Conservation (phyloP, 371 early-diverging fungal genomes). For the Circinella umbellata region DNA sequence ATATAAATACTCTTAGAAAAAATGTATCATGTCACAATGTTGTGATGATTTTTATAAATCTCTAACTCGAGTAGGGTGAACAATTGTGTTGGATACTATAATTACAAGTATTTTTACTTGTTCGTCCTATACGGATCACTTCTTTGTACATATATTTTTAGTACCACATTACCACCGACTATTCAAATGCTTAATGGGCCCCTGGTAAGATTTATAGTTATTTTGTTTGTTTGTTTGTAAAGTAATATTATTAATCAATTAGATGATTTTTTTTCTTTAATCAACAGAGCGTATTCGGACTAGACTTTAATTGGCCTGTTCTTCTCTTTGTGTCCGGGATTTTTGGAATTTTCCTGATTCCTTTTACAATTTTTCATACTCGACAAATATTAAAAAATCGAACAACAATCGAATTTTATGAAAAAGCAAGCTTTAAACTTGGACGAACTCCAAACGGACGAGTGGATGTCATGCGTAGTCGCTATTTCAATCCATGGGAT, state of each 20-base stretch:
- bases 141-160: slow-evolving; percentile 56
- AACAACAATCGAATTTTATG: slow-evolving; percentile 73
- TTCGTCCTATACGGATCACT: slow-evolving; percentile 62
- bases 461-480: slow-evolving; percentile 44
- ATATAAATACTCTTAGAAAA: not conserved
- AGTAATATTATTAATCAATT: no score
- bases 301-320: slow-evolving; percentile 47
- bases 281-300: slow-evolving; percentile 37
- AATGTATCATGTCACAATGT: not conserved
- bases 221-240: not conserved
- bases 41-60: not conserved
- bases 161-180: slow-evolving; percentile 38
- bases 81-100: slow-evolving; percentile 73
- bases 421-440: slow-evolving; percentile 50
- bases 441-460: slow-evolving; percentile 26
- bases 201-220: slow-evolving; percentile 24
- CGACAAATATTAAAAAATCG: slow-evolving; percentile 59
- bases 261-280: no score
- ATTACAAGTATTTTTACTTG: slow-evolving; percentile 72
- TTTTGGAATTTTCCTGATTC: slow-evolving; percentile 63
- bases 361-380: slow-evolving; percentile 62
- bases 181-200: slow-evolving; percentile 40
- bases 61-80: slow-evolving; percentile 59
- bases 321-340: slow-evolving; percentile 59
- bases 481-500: slow-evolving; percentile 68